Evolutionary conservation across 2,329 filamentous ascomycete species (phyloP).

Genomic region (Pseudomassariella vexata): DNA sequence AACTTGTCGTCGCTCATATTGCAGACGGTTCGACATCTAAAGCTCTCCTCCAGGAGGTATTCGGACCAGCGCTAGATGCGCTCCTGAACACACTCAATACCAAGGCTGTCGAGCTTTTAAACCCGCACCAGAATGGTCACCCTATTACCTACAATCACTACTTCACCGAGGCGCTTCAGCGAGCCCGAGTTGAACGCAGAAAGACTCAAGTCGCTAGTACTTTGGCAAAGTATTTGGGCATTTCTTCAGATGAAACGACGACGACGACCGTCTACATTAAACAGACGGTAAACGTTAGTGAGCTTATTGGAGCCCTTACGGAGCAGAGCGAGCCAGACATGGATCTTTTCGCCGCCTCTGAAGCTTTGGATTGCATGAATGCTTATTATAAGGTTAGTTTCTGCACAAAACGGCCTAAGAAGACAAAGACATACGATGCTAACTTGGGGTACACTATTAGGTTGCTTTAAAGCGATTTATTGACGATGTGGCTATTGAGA

Average conservation of each 20-base stretch:
- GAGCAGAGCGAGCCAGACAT: conserved; percentile 19
- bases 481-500: conserved; percentile 35
- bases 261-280: no score
- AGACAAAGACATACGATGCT: no score
- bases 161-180: conserved; percentile 31
- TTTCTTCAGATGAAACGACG: neutral
- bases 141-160: conserved; percentile 50
- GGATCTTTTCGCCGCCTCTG: conserved; percentile 20
- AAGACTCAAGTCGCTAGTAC: neutral
- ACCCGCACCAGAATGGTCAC: conserved; percentile 36
- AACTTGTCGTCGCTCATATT: conserved; percentile 35
- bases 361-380: conserved; percentile 27
- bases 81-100: conserved; percentile 27
- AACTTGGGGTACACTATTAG: conserved; percentile 22
- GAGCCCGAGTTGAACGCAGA: conserved; percentile 7
- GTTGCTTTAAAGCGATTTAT: conserved; percentile 37
- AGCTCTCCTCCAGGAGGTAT: conserved; percentile 27
- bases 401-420: no score
- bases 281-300: no score
- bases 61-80: conserved; percentile 33
- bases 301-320: no score
- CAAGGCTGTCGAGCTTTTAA: conserved; percentile 39
- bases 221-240: neutral
- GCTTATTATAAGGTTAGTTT: conserved; percentile 29
- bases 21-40: conserved; percentile 32